These are phyloP conservation scores for Nakazawaea siamensis DNA, from an alignment of 805 yeast genomes.

Conservation along the genomic window DNA sequence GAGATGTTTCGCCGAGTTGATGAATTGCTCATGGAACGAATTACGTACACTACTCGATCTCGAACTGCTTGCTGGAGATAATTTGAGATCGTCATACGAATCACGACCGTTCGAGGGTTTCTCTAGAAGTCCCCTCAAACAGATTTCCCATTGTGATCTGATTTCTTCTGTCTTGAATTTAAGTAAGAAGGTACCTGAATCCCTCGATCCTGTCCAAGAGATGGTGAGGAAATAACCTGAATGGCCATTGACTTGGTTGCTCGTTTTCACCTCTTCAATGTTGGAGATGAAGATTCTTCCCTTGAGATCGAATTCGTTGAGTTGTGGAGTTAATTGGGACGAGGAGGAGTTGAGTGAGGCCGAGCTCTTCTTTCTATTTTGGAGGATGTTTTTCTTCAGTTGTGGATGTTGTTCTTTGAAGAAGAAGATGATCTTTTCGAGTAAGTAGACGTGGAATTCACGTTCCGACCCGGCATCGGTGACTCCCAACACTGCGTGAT, in stretches of 20 bases:
- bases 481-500: slow-evolving; percentile 63
- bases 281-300: slow-evolving; percentile 79
- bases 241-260: slow-evolving; percentile 14
- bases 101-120: slow-evolving; percentile 2
- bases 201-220: slow-evolving; percentile 81
- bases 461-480: slow-evolving; percentile 67
- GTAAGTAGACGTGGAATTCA: slow-evolving; percentile 83
- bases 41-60: slow-evolving; percentile 12
- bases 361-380: slow-evolving; percentile 41
- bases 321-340: slow-evolving; percentile 11
- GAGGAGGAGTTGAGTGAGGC: slow-evolving; percentile 30
- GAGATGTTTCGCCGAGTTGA: slow-evolving; percentile 11
- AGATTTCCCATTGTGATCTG: slow-evolving; percentile 72
- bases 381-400: slow-evolving; percentile 36
- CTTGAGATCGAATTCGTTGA: slow-evolving; percentile 43
- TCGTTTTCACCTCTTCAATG: slow-evolving; percentile 34
- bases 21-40: slow-evolving; percentile 13
- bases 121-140: slow-evolving; percentile 31
- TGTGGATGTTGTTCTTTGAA: slow-evolving; percentile 48
- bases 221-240: slow-evolving; percentile 54
- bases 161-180: slow-evolving; percentile 79
- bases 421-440: slow-evolving; percentile 57
- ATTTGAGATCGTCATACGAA: slow-evolving; percentile 14
- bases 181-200: slow-evolving; percentile 78
- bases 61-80: slow-evolving; percentile 10